Evolutionary conservation across 176 grass and related monocot species (phyloP).

Genomic region (Aegilops bicornis): DNA sequence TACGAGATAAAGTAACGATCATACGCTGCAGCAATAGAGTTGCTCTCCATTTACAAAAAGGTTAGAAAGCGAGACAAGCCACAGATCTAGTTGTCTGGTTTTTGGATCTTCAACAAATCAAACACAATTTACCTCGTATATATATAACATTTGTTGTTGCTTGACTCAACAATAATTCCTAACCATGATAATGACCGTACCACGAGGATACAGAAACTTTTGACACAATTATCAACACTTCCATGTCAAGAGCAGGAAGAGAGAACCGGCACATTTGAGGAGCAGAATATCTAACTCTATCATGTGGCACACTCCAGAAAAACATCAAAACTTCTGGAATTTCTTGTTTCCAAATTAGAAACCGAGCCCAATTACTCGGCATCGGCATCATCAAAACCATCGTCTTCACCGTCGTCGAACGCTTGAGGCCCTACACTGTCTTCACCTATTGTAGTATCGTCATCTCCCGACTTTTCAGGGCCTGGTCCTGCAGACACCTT

Average conservation of each 20-base stretch:
- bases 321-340: slow-evolving; percentile 53
- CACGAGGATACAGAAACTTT: slow-evolving; percentile 6
- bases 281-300: slow-evolving; percentile 38
- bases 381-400: slow-evolving; percentile 29
- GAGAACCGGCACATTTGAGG: slow-evolving; percentile 7
- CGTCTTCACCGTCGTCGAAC: slow-evolving; percentile 26
- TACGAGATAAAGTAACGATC: not conserved
- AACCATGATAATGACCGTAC: not conserved
- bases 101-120: not conserved
- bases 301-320: slow-evolving; percentile 37
- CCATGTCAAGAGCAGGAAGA: slow-evolving; percentile 27
- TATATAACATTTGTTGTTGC: not conserved
- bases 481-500: slow-evolving; percentile 90
- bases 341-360: slow-evolving; percentile 12
- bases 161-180: slow-evolving; percentile 16
- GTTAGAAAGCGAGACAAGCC: not conserved
- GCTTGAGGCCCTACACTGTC: slow-evolving; percentile 46
- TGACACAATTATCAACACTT: slow-evolving; percentile 25
- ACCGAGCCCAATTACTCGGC: slow-evolving; percentile 34
- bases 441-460: slow-evolving; percentile 36
- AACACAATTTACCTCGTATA: not conserved
- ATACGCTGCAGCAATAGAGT: not conserved
- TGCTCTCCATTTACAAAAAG: not conserved
- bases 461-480: slow-evolving; percentile 47
- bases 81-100: not conserved